Evolutionary conservation across 1,284 basidiomycete genomes (phyloP), one percentile per base, ranked within the genome.

Genomic region (Phellopilus nigrolimitatus): DNA sequence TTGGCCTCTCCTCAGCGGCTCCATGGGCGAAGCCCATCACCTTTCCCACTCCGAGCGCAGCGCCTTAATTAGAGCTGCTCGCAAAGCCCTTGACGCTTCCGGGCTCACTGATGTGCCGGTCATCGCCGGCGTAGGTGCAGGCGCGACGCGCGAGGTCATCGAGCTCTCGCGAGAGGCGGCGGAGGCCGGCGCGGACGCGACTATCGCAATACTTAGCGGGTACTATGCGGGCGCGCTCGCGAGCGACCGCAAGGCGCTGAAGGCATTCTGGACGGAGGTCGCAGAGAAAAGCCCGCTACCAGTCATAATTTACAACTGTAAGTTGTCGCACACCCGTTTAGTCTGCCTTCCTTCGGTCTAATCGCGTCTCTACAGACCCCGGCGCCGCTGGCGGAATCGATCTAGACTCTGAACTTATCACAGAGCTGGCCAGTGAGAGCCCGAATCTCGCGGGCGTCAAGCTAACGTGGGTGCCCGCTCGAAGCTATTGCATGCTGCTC

Each of bases 301-400:
- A 3, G 80, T 95, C 53, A 84, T 95, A 64, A 79, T 94, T 53
- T 95, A 95, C 73, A 95, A 95, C 65, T 95, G 88, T 88, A 60
- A 67, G 82, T 69, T 28, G 39, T 55, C 61, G 56, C 9, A 5
- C 34, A 12, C 17, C 22, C 34, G 37, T 36, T 54, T 10, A 53
- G 28, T 6, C 48, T 12, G 42, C 40, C 22, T 31, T 41, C 7
- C 27, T 53, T 15, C 12, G 33, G 8, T 47, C 38, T 30, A 31
- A 25, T 7, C 9, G 21, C 24, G 3, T 22, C 25, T 31, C 38
- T n/a, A 25, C 58, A 89, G 88, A 83, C 70, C 91, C 91, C 60
- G 88, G 82, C 36, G 89, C 90, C 1, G 79, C 84, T 57, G 83
- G 89, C 17, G 86, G 91, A 9, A 85, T 93, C 60, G 88, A 95